Conservation (phyloP, 2,329 filamentous ascomycete species). For the Exophiala bonariae region DNA sequence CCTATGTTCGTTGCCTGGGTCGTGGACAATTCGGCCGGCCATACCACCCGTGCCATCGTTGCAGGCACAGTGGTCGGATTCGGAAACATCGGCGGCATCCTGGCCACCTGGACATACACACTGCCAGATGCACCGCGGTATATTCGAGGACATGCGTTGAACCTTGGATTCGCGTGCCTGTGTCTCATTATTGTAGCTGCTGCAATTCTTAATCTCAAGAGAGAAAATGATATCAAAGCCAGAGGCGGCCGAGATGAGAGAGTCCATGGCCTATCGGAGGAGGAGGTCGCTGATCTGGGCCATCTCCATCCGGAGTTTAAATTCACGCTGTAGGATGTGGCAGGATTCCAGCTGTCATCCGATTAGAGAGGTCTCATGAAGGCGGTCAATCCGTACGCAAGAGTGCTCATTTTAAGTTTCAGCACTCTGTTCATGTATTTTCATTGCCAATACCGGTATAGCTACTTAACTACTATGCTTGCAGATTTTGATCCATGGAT, state of each 20-base stretch:
- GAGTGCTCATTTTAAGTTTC: too few species aligned
- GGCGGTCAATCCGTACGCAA: too few species aligned
- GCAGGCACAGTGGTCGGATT: background rate
- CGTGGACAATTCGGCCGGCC: background rate
- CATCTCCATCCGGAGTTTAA: constrained; percentile 34
- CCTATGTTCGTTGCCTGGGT: background rate
- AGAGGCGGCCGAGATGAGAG: constrained; percentile 26
- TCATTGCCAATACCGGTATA: too few species aligned
- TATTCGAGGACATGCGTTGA: background rate
- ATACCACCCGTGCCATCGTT: background rate
- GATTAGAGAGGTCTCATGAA: too few species aligned
- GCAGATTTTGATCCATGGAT: too few species aligned
- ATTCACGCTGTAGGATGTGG: too few species aligned
- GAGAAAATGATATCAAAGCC: constrained; percentile 32
- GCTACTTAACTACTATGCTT: too few species aligned
- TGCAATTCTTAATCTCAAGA: background rate
- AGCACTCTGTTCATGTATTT: too few species aligned
- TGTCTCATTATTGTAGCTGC: background rate
- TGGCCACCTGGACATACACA: constrained; percentile 3
- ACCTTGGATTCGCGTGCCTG: background rate
- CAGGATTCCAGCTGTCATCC: too few species aligned
- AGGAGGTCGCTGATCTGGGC: constrained; percentile 30
- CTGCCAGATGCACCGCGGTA: background rate
- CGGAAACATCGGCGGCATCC: background rate
- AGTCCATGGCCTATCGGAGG: constrained; percentile 33